Conservation (phyloP, 768 basidiomycete species). For the Tylopilus felleus region DNA sequence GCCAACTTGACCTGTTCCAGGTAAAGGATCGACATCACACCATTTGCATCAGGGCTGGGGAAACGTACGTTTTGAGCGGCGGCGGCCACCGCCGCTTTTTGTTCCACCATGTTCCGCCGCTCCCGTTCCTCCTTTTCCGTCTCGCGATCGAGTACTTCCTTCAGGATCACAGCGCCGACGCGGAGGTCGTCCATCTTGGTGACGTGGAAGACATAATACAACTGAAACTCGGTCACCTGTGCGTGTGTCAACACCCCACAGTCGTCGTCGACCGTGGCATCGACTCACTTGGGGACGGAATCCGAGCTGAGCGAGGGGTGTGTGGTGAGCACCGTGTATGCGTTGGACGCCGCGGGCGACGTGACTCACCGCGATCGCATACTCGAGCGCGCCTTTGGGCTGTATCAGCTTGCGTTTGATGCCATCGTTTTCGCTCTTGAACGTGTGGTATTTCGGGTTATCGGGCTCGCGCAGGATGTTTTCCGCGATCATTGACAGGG, state of each 20-base stretch:
- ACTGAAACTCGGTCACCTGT: constrained; percentile 70
- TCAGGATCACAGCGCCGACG: constrained; percentile 63
- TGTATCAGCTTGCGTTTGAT: constrained; percentile 69
- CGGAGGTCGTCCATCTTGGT: constrained; percentile 51
- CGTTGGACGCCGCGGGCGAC: not conserved
- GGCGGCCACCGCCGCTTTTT: constrained; percentile 55
- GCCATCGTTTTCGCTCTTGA: constrained; percentile 70
- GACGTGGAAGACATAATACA: constrained; percentile 62
- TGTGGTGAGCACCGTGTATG: not conserved
- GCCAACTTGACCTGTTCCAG: constrained; percentile 66
- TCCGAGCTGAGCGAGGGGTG: constrained; percentile 51
- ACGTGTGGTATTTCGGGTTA: constrained; percentile 66
- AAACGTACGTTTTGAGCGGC: constrained; percentile 52
- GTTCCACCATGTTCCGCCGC: constrained; percentile 46
- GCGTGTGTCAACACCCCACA: too few species aligned
- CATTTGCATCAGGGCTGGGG: not conserved
- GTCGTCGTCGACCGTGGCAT: too few species aligned
- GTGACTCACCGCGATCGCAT: constrained; percentile 62
- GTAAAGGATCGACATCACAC: too few species aligned
- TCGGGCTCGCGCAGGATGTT: constrained; percentile 73
- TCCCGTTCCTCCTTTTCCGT: constrained; percentile 45
- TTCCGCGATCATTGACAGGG: constrained; percentile 61
- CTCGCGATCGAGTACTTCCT: constrained; percentile 57
- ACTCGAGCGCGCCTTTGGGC: constrained; percentile 71
- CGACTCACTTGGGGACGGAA: constrained; percentile 62